Evolutionary conservation across 495 filamentous ascomycete genomes (phyloP), one percentile per base, ranked within the genome.

Genomic region (Neurospora sp.): DNA sequence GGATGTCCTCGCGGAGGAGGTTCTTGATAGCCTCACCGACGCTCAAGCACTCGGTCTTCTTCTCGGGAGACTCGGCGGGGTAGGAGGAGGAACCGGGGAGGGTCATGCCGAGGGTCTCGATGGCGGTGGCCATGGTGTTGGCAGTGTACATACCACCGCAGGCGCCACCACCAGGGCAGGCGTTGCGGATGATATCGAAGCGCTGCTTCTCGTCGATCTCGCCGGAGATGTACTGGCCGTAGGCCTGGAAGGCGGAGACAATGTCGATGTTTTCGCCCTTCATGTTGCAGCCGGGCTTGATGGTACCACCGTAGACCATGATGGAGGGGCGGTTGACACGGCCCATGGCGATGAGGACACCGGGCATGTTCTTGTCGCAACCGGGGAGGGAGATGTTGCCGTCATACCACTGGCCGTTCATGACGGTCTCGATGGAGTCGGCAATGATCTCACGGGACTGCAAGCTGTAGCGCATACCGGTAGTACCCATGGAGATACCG

Each of bases 301-400:
- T 98, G 49, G 92, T 92, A 72, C 96, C 96, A 75, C 96, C 96
- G 82, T 99, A 99, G 27, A 99, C 92, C 96, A 99, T 98, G 76
- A 99, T 80, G 74, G 91, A 93, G 38, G 96, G 96, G 71, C 96
- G 86, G 85, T 99, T 98, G 78, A 97, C 90, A 70, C 96, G 88
- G 39, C 93, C 96, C 96, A 98, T 98, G 54, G 96, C 96, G 86
- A 99, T 99, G 74, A 98, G 84, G 42, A 98, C 96, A 84, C 96
- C 96, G 8, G 96, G 96, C 96, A 99, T 98, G 84, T 99, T 99
- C 91, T 99, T 99, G 87, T 99, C 96, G 83, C 96, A 99, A 49
- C 96, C 96, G n/a, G 96, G 96, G 77, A 99, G 93, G 23, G 93
- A 96, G 80, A 99, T 93, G 81, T 98, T 98, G 79, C 93, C 96